Percentiles rank a stretch among this genome's conserved stretches.
phyloP scores from a whole-genome alignment of 176 grass and related monocot genomes.

The Rhynchospora breviuscula region DNA sequence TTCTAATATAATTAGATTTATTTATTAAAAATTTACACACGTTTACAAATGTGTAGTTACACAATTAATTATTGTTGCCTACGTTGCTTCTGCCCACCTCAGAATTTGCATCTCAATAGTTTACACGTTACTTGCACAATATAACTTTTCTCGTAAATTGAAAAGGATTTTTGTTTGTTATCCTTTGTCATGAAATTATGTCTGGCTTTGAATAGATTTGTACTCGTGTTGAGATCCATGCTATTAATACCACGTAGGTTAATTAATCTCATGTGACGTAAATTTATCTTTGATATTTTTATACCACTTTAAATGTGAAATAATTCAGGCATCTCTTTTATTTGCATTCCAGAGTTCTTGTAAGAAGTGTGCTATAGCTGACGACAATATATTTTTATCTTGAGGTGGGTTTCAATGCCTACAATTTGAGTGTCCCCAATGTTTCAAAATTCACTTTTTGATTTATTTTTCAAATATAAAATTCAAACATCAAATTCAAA shows the following conservation, averaged over 20 bases:
- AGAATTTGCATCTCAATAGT: background rate
- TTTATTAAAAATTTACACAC: background rate
- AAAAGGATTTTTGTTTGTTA: background rate
- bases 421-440: no score
- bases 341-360: no score
- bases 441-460: no score
- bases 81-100: background rate
- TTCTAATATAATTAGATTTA: background rate
- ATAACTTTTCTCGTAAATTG: background rate
- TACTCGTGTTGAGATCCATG: background rate
- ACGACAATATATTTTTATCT: no score
- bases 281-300: background rate
- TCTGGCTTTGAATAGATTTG: background rate
- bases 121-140: background rate
- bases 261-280: background rate
- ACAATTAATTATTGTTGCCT: background rate
- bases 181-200: background rate
- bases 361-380: no score
- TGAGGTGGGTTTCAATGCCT: no score
- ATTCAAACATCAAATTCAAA: no score
- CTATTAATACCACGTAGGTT: background rate
- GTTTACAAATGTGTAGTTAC: background rate
- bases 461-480: no score
- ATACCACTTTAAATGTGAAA: background rate
- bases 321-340: no score